These are phyloP conservation scores for Hypoxylon sp. DNA, from an alignment of 2,329 filamentous ascomycete genomes.

Conservation along the genomic window DNA sequence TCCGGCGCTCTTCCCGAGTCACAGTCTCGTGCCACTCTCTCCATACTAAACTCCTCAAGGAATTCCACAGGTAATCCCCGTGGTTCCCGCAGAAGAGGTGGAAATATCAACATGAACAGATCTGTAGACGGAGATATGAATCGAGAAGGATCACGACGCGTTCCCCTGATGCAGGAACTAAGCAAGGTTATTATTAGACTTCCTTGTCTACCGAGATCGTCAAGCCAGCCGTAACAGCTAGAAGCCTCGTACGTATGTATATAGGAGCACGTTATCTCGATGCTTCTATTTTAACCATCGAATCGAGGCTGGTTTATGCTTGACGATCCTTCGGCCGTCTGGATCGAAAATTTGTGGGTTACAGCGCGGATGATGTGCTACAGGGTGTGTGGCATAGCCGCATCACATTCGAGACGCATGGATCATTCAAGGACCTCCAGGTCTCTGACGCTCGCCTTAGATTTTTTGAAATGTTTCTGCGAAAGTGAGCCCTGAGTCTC, in stretches of 20 bases:
- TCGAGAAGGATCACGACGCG: constrained; percentile 31
- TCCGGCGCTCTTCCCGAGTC: constrained; percentile 30
- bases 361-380: constrained; percentile 40
- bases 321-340: constrained; percentile 39
- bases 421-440: constrained; percentile 28
- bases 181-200: constrained; percentile 20
- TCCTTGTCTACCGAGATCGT: constrained; percentile 14
- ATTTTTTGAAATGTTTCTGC: constrained; percentile 10
- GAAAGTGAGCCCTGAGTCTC: constrained; percentile 9
- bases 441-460: constrained; percentile 13
- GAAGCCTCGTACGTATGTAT: constrained; percentile 2
- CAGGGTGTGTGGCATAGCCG: constrained; percentile 38
- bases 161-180: constrained; percentile 16
- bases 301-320: constrained; percentile 28
- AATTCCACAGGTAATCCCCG: constrained; percentile 5
- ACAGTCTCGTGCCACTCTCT: constrained; percentile 15
- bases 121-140: constrained; percentile 11
- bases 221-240: constrained; percentile 1
- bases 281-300: constrained; percentile 38
- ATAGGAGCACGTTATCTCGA: constrained; percentile 19
- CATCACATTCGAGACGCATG: constrained; percentile 40
- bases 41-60: neutral
- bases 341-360: constrained; percentile 42
- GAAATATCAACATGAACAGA: constrained; percentile 1
- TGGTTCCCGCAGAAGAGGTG: constrained; percentile 2